Percentiles rank a stretch among this genome's conserved stretches.
These are phyloP conservation scores for Aureobasidium sp. DNA, from an alignment of 2,329 filamentous ascomycete species.

Conservation along the genomic window DNA sequence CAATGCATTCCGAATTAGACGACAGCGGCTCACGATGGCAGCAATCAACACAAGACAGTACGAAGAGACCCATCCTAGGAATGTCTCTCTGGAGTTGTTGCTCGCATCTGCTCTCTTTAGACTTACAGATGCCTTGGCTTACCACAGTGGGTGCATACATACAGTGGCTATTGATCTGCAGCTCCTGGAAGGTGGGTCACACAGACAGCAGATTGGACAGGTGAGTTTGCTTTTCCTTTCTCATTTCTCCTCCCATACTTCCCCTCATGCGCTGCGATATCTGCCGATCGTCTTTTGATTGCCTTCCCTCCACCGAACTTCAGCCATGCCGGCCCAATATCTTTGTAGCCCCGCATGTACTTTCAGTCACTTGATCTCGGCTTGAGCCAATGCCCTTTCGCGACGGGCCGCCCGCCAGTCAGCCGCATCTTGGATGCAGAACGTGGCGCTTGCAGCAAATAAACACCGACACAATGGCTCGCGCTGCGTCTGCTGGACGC, in stretches of 20 bases:
- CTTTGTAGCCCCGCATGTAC: constrained; percentile 44
- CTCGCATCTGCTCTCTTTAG: constrained; percentile 65
- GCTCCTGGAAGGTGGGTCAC: constrained; percentile 67
- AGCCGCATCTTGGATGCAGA: constrained; percentile 13
- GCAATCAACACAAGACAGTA: constrained; percentile 13
- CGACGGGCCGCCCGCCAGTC: constrained; percentile 19
- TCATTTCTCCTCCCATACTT: neutral
- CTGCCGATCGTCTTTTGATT: constrained; percentile 7
- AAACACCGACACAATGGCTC: constrained; percentile 4
- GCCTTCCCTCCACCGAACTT: constrained; percentile 1
- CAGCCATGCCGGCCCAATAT: neutral
- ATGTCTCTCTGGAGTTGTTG: constrained; percentile 73
- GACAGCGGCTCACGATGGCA: constrained; percentile 8
- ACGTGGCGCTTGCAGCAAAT: constrained; percentile 7
- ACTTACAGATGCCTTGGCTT: constrained; percentile 85
- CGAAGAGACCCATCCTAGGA: constrained; percentile 60
- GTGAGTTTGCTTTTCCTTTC: constrained; percentile 52
- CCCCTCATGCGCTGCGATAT: neutral
- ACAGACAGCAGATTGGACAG: constrained; percentile 78
- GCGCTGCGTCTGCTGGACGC: neutral
- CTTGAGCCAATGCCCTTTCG: constrained; percentile 28
- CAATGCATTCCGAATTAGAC: neutral
- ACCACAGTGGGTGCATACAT: constrained; percentile 66
- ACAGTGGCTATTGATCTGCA: constrained; percentile 65
- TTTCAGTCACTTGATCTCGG: constrained; percentile 55